Percentiles rank a stretch among this genome's conserved stretches.
phyloP scores from a whole-genome alignment of 306 rosid genomes.

The Cucumis melo region DNA sequence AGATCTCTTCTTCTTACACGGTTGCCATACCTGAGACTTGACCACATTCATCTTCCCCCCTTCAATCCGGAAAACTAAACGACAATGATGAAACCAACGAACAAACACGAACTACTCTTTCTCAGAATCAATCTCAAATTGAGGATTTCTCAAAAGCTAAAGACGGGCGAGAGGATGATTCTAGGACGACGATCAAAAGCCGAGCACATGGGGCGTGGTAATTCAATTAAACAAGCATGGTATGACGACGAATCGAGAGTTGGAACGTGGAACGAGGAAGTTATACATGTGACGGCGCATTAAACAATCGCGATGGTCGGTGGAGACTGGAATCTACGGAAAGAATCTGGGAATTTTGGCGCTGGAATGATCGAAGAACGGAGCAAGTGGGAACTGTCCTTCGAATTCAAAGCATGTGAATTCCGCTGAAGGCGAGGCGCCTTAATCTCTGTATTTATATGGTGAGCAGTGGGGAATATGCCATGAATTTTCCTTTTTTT shows the following conservation, averaged over 20 bases:
- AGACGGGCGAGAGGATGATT: not conserved
- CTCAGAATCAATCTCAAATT: not conserved
- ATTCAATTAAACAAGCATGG: not conserved
- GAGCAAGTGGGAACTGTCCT: not conserved
- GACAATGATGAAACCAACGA: not conserved
- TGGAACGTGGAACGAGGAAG: not conserved
- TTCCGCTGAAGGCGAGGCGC: not conserved
- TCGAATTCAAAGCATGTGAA: not conserved
- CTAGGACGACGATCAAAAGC: not conserved
- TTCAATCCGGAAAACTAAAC: not conserved
- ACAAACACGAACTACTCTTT: not conserved
- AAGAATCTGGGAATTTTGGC: not conserved
- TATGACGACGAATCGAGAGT: not conserved
- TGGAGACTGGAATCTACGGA: not conserved
- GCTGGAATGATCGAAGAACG: not conserved
- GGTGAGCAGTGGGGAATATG: not conserved
- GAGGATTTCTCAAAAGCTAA: not conserved
- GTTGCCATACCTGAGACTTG: conserved; percentile 89
- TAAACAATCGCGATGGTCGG: not conserved
- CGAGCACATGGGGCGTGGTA: not conserved
- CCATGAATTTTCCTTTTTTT: not conserved
- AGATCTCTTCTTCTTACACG: conserved; percentile 84
- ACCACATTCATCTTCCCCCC: conserved; percentile 40
- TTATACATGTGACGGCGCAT: not conserved
- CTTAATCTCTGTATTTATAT: not conserved